Conservation (phyloP, 2,329 filamentous ascomycete species). For the Pestalotiopsis sp. region DNA sequence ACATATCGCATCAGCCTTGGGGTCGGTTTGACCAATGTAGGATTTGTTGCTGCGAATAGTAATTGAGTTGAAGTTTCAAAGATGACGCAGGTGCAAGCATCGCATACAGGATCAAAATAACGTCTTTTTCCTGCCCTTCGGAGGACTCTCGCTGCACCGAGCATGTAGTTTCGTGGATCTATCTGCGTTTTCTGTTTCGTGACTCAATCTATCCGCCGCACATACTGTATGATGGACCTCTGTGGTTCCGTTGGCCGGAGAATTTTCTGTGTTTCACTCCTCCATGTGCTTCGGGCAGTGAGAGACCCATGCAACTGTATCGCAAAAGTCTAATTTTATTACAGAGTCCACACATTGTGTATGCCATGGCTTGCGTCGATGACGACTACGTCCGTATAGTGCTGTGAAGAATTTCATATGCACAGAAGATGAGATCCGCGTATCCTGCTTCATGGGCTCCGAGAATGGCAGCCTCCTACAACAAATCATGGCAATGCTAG, state of each 20-base stretch:
- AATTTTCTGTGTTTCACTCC: conserved; percentile 12
- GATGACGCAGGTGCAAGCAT: conserved; percentile 1
- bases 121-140: not conserved
- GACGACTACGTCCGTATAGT: not conserved
- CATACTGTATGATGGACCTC: conserved; percentile 5
- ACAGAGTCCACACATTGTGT: not conserved
- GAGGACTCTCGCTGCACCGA: not conserved
- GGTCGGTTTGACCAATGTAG: not conserved
- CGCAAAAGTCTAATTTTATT: conserved; percentile 3
- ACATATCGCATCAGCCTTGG: too few species aligned
- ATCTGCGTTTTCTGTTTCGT: conserved; percentile 1
- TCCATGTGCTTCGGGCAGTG: not conserved
- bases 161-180: conserved; percentile 10
- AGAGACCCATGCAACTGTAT: conserved; percentile 10
- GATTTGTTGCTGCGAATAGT: not conserved
- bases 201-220: conserved; percentile 2
- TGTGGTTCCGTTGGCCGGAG: not conserved
- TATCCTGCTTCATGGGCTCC: not conserved
- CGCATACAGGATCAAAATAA: not conserved
- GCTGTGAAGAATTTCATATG: too few species aligned
- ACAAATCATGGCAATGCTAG: not conserved
- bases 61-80: not conserved
- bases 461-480: not conserved
- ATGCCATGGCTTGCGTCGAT: not conserved
- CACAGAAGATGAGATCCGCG: too few species aligned